A percentile compares a stretch with the other conserved stretches of the same genome.
Evolutionary conservation across 768 basidiomycete species (phyloP).

Genomic region (Suillus clintonianus): DNA sequence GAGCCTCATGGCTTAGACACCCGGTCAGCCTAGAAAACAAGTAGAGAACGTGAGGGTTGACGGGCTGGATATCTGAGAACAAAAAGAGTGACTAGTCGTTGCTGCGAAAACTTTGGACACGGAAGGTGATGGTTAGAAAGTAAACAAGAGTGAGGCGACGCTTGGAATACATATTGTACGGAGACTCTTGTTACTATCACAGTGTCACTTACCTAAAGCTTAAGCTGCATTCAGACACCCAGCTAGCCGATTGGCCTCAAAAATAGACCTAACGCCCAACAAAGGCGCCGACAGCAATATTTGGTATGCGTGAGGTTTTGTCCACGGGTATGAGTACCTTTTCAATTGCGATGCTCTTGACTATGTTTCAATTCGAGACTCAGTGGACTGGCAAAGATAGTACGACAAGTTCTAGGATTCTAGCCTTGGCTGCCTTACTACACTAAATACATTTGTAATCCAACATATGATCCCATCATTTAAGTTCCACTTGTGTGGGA

Average conservation of each 20-base stretch:
- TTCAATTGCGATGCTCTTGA: not conserved
- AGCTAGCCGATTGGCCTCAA: not conserved
- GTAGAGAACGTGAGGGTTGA: slow-evolving; percentile 7
- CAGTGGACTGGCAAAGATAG: not conserved
- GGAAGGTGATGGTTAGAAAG: slow-evolving; percentile 7
- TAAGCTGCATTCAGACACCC: not conserved
- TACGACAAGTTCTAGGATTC: not conserved
- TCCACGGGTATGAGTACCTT: not conserved
- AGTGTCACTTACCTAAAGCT: not conserved
- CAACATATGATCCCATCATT: not conserved
- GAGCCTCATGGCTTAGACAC: slow-evolving; percentile 20
- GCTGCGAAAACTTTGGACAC: slow-evolving; percentile 7
- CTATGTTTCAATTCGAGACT: not conserved
- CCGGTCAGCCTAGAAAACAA: slow-evolving; percentile 4
- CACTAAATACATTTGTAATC: not conserved
- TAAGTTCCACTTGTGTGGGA: slow-evolving; percentile 51
- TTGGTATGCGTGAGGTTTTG: too few relatives aligned
- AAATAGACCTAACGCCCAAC: too few relatives aligned
- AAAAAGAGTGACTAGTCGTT: slow-evolving; percentile 24
- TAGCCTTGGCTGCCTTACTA: not conserved
- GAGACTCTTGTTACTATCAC: not conserved
- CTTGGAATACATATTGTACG: not conserved
- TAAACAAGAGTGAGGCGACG: not conserved
- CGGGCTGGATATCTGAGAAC: not conserved
- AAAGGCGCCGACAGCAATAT: too few relatives aligned